These are phyloP conservation scores for Leccinum subtestaceum DNA, from an alignment of 768 basidiomycete species.

Conservation along the genomic window DNA sequence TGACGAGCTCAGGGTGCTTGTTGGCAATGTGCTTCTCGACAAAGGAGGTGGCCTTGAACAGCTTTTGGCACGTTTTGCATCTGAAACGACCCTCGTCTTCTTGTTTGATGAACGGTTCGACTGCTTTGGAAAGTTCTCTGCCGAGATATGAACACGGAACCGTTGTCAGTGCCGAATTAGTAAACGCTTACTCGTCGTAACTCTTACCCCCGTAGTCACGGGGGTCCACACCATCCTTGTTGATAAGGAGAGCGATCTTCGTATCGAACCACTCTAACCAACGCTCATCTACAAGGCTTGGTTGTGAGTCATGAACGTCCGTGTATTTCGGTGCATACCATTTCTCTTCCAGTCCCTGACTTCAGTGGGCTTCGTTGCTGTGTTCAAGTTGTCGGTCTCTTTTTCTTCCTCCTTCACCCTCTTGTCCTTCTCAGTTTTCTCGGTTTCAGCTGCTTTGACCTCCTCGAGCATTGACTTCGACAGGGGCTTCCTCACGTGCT, in stretches of 20 bases:
- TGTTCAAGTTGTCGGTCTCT: constrained; percentile 32
- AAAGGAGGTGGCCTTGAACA: constrained; percentile 96
- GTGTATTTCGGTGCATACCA: constrained; percentile 42
- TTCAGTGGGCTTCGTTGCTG: constrained; percentile 37
- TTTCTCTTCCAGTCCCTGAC: constrained; percentile 58
- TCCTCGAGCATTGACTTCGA: constrained; percentile 62
- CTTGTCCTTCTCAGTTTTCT: constrained; percentile 45
- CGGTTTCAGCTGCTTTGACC: constrained; percentile 51
- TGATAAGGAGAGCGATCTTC: constrained; percentile 78
- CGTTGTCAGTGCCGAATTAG: constrained; percentile 4
- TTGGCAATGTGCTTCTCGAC: constrained; percentile 97
- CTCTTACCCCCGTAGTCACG: constrained; percentile 87
- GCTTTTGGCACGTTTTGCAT: constrained; percentile 94
- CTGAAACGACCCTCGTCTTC: constrained; percentile 97
- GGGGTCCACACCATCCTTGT: constrained; percentile 78
- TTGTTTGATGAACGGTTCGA: constrained; percentile 82
- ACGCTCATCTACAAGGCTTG: constrained; percentile 59
- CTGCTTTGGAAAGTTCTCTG: constrained; percentile 80
- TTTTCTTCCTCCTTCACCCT: constrained; percentile 44
- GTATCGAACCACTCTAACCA: constrained; percentile 90
- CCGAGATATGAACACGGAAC: constrained; percentile 14
- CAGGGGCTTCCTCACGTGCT: constrained; percentile 80
- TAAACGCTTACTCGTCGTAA: constrained; percentile 74
- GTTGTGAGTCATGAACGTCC: constrained; percentile 11
- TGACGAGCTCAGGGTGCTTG: constrained; percentile 87